Evolutionary conservation across 805 yeast species (phyloP).

Genomic region (Lachancea lanzarotensis): DNA sequence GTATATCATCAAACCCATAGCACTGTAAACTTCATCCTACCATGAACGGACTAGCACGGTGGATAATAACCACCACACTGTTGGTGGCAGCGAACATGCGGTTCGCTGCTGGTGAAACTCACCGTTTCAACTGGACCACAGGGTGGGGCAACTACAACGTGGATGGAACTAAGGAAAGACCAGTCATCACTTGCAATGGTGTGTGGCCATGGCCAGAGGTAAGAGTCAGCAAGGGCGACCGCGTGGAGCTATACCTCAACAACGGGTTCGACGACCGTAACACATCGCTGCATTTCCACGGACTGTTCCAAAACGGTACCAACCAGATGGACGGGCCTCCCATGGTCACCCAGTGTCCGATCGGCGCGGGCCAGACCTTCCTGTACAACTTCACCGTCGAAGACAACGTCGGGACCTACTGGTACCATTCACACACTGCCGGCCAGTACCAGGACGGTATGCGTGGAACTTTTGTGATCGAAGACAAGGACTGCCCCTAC

Average conservation of each 20-base stretch:
- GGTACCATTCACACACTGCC: constrained; percentile 94
- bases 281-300: constrained; percentile 83
- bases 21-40: neutral
- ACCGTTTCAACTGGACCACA: constrained; percentile 57
- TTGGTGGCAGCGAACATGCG: neutral
- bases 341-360: constrained; percentile 83
- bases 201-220: constrained; percentile 83
- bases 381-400: constrained; percentile 84
- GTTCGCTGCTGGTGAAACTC: constrained; percentile 35
- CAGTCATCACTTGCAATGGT: constrained; percentile 41
- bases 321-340: constrained; percentile 88
- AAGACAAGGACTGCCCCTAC: constrained; percentile 60
- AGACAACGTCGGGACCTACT: constrained; percentile 78
- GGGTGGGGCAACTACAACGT: constrained; percentile 46
- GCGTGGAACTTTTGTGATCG: constrained; percentile 72
- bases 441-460: constrained; percentile 94
- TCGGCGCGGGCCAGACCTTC: constrained; percentile 68
- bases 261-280: constrained; percentile 64
- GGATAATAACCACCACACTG: neutral
- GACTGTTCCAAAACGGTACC: constrained; percentile 69
- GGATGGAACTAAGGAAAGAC: constrained; percentile 37
- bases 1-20: too few species aligned
- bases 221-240: constrained; percentile 72
- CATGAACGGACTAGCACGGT: neutral
- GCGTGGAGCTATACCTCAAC: constrained; percentile 60